These are phyloP conservation scores for Psidium guajava DNA, from an alignment of 345 rosid species.

Conservation along the genomic window DNA sequence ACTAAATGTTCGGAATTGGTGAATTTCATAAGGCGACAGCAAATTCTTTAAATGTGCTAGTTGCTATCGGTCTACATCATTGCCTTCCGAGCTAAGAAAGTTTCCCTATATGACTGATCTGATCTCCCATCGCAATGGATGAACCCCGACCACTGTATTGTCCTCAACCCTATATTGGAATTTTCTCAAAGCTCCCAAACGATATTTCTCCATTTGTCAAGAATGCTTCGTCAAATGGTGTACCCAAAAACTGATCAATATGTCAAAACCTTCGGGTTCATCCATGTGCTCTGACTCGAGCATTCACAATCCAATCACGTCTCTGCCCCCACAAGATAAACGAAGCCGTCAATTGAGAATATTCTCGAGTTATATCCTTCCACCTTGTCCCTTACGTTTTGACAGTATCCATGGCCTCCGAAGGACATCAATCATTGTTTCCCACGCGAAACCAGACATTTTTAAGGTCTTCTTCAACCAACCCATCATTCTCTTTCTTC, in stretches of 20 bases:
- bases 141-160: neutral
- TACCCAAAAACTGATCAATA: neutral
- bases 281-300: fast-evolving
- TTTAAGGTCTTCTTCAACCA: neutral
- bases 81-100: neutral
- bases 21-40: neutral
- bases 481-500: neutral
- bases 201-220: neutral
- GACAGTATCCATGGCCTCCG: neutral
- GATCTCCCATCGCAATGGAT: fast-evolving
- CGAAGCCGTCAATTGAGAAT: neutral
- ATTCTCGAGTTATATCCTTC: neutral
- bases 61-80: neutral
- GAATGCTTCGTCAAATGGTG: neutral
- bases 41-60: neutral
- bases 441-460: neutral
- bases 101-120: neutral
- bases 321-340: neutral
- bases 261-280: fast-evolving
- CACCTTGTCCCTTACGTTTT: neutral
- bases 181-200: neutral
- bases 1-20: fast-evolving
- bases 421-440: neutral
- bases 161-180: neutral
- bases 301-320: neutral